phyloP scores from a whole-genome alignment of 2,329 filamentous ascomycete genomes.

The Uncinocarpus reesii region DNA sequence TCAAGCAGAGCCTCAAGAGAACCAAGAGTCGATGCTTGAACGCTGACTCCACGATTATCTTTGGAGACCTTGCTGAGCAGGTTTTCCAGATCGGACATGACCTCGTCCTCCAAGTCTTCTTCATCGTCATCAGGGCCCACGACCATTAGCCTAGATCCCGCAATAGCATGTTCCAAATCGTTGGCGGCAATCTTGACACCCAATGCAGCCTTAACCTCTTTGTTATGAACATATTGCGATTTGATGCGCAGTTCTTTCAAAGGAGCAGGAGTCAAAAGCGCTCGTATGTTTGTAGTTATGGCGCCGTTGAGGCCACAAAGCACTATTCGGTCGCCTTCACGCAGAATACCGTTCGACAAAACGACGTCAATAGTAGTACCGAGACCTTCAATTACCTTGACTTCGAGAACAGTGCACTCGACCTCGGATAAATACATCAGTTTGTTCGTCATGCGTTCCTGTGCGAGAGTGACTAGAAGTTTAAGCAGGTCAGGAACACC shows the following conservation, averaged over 20 bases:
- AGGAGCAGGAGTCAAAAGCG: constrained; percentile 81
- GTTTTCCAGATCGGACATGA: constrained; percentile 86
- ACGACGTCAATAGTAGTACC: constrained; percentile 98
- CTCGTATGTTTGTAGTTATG: constrained; percentile 90
- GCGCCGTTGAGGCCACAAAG: constrained; percentile 94
- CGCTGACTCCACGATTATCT: constrained; percentile 85
- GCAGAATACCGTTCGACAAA: constrained; percentile 85
- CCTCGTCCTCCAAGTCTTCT: constrained; percentile 90
- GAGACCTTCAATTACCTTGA: constrained; percentile 97
- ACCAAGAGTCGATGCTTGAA: constrained; percentile 93
- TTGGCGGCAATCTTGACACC: constrained; percentile 99
- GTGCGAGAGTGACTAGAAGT: constrained; percentile 80
- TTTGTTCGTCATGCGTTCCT: constrained; percentile 93
- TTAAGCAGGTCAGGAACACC: constrained; percentile 98
- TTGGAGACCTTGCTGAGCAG: constrained; percentile 86
- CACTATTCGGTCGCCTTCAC: constrained; percentile 88
- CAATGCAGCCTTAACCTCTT: constrained; percentile 94
- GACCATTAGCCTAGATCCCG: constrained; percentile 86
- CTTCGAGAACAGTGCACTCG: constrained; percentile 93
- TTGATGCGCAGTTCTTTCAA: constrained; percentile 92
- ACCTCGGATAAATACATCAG: constrained; percentile 98
- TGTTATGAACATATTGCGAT: constrained; percentile 95
- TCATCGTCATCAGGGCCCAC: constrained; percentile 93
- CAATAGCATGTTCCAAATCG: constrained; percentile 89
- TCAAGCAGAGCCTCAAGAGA: constrained; percentile 93